phyloP scores from a whole-genome alignment of 805 yeast genomes.

The Wickerhamomyces alni region DNA sequence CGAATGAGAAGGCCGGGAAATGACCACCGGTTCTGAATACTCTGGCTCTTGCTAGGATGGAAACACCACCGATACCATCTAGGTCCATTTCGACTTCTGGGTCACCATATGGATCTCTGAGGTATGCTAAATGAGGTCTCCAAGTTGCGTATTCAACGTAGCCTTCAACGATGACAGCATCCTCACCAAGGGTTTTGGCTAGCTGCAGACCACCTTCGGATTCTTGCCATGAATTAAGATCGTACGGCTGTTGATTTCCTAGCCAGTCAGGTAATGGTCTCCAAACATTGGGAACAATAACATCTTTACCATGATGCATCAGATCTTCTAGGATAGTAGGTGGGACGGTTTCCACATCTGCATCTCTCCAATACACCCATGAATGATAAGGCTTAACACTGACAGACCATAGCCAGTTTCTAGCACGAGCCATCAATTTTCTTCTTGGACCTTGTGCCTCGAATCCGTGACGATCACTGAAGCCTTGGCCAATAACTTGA shows the following conservation, averaged over 20 bases:
- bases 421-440: conserved; percentile 91
- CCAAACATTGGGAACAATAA: conserved; percentile 94
- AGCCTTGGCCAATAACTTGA: conserved; percentile 88
- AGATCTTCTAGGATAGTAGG: conserved; percentile 83
- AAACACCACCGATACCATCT: conserved; percentile 98
- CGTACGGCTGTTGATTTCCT: conserved; percentile 82
- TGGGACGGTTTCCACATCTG: conserved; percentile 89
- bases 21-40: conserved; percentile 90
- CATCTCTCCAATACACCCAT: conserved; percentile 97
- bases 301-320: conserved; percentile 88
- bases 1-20: conserved; percentile 95
- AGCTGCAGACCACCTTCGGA: conserved; percentile 73
- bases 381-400: conserved; percentile 90
- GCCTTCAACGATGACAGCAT: conserved; percentile 96
- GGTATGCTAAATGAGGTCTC: conserved; percentile 95
- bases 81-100: conserved; percentile 89
- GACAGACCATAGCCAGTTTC: conserved; percentile 89
- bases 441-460: conserved; percentile 95
- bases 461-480: conserved; percentile 91
- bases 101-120: conserved; percentile 92
- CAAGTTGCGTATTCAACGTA: conserved; percentile 96
- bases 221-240: conserved; percentile 82
- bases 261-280: conserved; percentile 85
- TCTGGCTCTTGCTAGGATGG: conserved; percentile 80
- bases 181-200: conserved; percentile 78